Base-by-base conservation (phyloP, 805 yeast genomes). In the Wickerhamomyces tratensis region DNA sequence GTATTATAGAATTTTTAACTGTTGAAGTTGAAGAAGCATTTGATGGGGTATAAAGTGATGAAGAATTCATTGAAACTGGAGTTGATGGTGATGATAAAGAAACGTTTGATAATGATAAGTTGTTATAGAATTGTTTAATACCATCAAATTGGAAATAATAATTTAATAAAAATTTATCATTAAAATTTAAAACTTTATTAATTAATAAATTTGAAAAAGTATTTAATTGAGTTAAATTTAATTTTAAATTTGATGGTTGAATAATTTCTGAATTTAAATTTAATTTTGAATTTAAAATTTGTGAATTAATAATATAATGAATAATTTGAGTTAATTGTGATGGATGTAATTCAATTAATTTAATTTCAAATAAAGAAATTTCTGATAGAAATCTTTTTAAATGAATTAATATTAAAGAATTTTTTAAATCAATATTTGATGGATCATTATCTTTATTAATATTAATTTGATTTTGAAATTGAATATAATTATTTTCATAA, bases 371-470 rank as follows among this genome's bases (percentile, higher is more conserved):
- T 30, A 74, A 58, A 5, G 77, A 60, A 15, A 69, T 52, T 51
- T 77, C 78, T 39, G 70, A 59, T 36, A 76, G 53, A 47, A 69
- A 76, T 44, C 69, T 71, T 51, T 77, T 77, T 45, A 74, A 54
- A 46, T 66, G 63, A 48, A 72, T 68, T 40, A 71, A 54, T 48
- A 72, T 63, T 31, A 62, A 52, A 45, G 63, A 64, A 4, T 31
- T 25, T 8, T 31, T 31, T 11, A 31, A 31, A 11, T 13, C n/a
- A 8, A 6, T 6, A 20, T 20, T 20, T 20, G 20, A 20, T 20
- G 20, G 20, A 20, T 20, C 20, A 20, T 20, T 4, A 20, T 20
- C 20, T 20, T 20, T 20, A 20, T 20, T 20, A 20, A 20, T 20
- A 31, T 31, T 12, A 31, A 11, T 12, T 35, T 34, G 37, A 12